Base-by-base conservation (phyloP, 805 yeast genomes). In the Teunomyces barrocoloradensis region DNA sequence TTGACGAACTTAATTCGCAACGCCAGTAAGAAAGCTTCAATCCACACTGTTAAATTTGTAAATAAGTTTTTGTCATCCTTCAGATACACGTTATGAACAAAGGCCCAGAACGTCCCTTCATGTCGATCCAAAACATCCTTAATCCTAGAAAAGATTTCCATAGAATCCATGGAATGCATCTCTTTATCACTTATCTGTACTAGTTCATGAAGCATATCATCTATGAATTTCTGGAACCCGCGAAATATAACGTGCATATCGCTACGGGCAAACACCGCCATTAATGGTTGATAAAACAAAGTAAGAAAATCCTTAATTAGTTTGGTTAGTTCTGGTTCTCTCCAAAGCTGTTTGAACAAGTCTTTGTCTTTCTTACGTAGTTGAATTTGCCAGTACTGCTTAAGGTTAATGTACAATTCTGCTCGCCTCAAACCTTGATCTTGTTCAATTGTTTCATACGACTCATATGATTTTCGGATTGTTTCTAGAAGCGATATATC, bases 81-180 rank as follows among this genome's bases (percentile, higher is more conserved):
- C n/a, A 75, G 51, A 63, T 91, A 90, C n/a, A 90, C 79, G 45
- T 86, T 83, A 59, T 89, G 92, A 48, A 92, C 74, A 59, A 92
- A 94, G 45, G 71, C 71, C 72, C 88, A 88, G 42, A 88, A 75
- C 10, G 84, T 74, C 47, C 80, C 82, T 53, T 88, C 87, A 63
- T 91, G 96, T 25, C 80, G 79, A 37, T 82, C 82, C 36, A 89
- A 77, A 15, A 92, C 68, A 9, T 71, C 72, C 60, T 86, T 79
- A 34, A 92, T 78, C 37, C 78, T 75, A 52, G 82, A 78, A 29
- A 89, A 91, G 50, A 87, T 77, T 52, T 86, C 84, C 38, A 79
- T 73, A 2, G 87, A 59, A 34, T 66, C 64, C 32, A 69, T 53
- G 13, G 75, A 72, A 47, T 75, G 75, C 39, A 79, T 73, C 35